Base-by-base conservation (phyloP, 345 rosid genomes). In the Adansonia digitata region DNA sequence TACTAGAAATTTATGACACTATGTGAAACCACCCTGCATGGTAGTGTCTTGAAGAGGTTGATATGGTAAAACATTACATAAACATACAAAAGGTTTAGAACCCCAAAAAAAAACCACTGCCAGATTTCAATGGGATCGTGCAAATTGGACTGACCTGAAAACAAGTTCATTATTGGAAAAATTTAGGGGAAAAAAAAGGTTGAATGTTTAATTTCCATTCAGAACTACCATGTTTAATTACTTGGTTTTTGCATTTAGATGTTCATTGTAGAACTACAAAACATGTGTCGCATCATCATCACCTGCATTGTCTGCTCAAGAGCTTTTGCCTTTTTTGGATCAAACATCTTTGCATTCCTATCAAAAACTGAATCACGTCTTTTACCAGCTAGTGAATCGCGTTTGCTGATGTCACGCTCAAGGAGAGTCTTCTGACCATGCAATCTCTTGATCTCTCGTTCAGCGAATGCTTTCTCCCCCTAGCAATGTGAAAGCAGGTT, bases 401-500 rank as follows among this genome's bases (percentile, higher is more conserved):
- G 89, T 81, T 88, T 92, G 82, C 74, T 89, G 76, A 92, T 91
- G 73, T 86, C 97, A 78, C 91, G 93, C 85, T 92, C 97, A 67
- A 92, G 89, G 80, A 90, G 94, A 75, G 76, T 83, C 79, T 87
- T 92, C 84, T 91, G 97, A 74, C 88, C 86, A 63, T 82, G 88
- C 84, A 94, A 74, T 27, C 86, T 79, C 76, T 88, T 92, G 62
- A 85, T 74, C 86, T 92, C 97, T 79, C 93, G 85, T 80, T 94
- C 98, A 75, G 92, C 88, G 80, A 82, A 77, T 78, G 94, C 90
- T 86, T 90, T 94, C 81, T 91, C 95, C 45, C 97, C 95, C 98
- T 94, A 78, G 31, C 79, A 74, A 13, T 9, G 59, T 37, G 37
- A 76, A 57, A 53, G 55, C 42, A 57, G 22, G 34, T 75, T 67